Conservation (phyloP, 2,329 filamentous ascomycete genomes). For the Nemania sp. region DNA sequence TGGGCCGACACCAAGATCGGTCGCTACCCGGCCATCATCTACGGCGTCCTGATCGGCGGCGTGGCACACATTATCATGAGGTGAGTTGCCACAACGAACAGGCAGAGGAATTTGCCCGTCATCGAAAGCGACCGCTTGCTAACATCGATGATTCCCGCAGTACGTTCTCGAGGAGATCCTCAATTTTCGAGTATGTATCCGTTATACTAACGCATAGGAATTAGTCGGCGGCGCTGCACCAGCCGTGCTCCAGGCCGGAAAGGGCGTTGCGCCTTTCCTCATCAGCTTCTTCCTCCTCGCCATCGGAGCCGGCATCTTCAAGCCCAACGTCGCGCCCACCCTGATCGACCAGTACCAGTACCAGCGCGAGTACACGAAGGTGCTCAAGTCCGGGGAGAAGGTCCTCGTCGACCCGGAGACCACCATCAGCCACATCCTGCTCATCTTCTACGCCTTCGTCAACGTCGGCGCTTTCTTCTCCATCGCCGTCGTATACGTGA, state of each 20-base stretch:
- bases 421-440: constrained; percentile 51
- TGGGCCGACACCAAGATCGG: constrained; percentile 69
- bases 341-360: constrained; percentile 51
- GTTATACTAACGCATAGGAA: constrained; percentile 5
- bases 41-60: constrained; percentile 59
- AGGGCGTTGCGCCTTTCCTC: constrained; percentile 61
- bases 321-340: constrained; percentile 58
- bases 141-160: constrained; percentile 2
- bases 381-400: constrained; percentile 49
- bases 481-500: constrained; percentile 56
- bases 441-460: constrained; percentile 45
- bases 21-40: constrained; percentile 68
- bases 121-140: not conserved
- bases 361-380: constrained; percentile 47
- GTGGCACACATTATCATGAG: constrained; percentile 65
- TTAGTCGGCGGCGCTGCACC: constrained; percentile 64
- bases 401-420: constrained; percentile 53
- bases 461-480: constrained; percentile 58
- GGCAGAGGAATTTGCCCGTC: too few species aligned
- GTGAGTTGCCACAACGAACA: too few species aligned
- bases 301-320: constrained; percentile 72
- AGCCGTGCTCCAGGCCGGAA: constrained; percentile 52
- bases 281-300: constrained; percentile 68
- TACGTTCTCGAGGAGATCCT: constrained; percentile 6
- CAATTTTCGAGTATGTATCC: not conserved